Conservation (phyloP, 306 rosid species). For the Dalbergia cochinchinensis region DNA sequence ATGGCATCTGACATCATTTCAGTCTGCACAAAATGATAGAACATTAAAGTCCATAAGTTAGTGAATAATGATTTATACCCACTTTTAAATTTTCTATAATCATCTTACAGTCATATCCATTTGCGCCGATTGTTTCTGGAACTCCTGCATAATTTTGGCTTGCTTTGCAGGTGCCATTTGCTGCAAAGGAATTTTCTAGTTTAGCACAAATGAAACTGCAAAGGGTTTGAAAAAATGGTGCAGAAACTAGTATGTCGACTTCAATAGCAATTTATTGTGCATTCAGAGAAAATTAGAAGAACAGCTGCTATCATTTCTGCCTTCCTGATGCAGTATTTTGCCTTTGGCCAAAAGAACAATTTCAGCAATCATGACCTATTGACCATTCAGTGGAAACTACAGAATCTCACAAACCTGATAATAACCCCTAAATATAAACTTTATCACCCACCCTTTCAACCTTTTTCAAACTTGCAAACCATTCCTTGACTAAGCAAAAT, state of each 20-base stretch:
- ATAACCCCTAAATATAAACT: slow-evolving; percentile 15
- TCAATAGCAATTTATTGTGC: slow-evolving; percentile 31
- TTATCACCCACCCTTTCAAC: slow-evolving; percentile 19
- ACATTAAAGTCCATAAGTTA: slow-evolving; percentile 41
- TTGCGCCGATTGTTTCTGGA: slow-evolving; percentile 97
- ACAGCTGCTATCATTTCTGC: slow-evolving; percentile 6
- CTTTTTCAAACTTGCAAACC: slow-evolving; percentile 27
- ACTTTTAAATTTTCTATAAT: slow-evolving; percentile 28
- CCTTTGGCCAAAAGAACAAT: slow-evolving; percentile 29
- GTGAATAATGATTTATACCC: slow-evolving; percentile 8
- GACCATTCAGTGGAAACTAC: slow-evolving; percentile 31
- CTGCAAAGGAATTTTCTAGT: slow-evolving; percentile 62
- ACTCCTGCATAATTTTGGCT: slow-evolving; percentile 77
- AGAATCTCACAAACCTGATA: slow-evolving; percentile 24
- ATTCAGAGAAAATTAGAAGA: slow-evolving; percentile 20
- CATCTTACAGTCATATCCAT: slow-evolving; percentile 99
- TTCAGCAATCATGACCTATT: not conserved
- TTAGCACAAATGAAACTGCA: slow-evolving; percentile 33
- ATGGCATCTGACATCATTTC: slow-evolving; percentile 99
- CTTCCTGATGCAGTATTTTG: slow-evolving; percentile 31
- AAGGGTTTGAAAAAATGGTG: not conserved
- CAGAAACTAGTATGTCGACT: slow-evolving; percentile 10
- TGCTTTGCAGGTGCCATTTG: slow-evolving; percentile 96
- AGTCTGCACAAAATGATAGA: slow-evolving; percentile 67
- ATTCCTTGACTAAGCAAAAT: slow-evolving; percentile 3